Conservation (phyloP, 2,329 filamentous ascomycete genomes). For the Zelopaecilomyces penicillatus region DNA sequence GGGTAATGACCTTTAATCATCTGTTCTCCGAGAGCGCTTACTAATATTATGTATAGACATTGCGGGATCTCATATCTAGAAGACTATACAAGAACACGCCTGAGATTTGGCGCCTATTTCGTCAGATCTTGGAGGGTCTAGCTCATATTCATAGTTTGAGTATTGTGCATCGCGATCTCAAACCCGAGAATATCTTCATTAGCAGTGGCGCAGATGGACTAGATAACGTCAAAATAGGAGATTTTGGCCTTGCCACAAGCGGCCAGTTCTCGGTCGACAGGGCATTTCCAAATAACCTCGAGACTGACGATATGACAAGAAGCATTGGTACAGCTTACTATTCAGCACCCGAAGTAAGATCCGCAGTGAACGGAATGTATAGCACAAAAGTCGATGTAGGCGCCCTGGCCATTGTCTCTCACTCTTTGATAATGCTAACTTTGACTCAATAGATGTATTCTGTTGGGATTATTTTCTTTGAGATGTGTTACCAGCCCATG, state of each 20-base stretch:
- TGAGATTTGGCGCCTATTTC: slow-evolving; percentile 82
- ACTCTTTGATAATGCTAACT: background rate
- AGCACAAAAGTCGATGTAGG: slow-evolving; percentile 85
- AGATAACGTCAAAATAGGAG: slow-evolving; percentile 89
- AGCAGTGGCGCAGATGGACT: slow-evolving; percentile 57
- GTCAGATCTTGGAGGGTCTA: slow-evolving; percentile 83
- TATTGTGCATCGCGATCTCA: slow-evolving; percentile 92
- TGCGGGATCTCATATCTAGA: slow-evolving; percentile 77
- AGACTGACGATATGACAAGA: slow-evolving; percentile 58
- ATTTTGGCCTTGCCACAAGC: slow-evolving; percentile 90
- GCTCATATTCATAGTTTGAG: slow-evolving; percentile 82
- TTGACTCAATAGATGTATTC: slow-evolving; percentile 68
- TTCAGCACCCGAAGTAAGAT: slow-evolving; percentile 83
- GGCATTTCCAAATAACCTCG: slow-evolving; percentile 28
- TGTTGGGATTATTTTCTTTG: slow-evolving; percentile 93
- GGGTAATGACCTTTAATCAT: slow-evolving; percentile 21
- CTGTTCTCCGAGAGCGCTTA: background rate
- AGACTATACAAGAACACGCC: slow-evolving; percentile 65
- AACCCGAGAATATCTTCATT: slow-evolving; percentile 97
- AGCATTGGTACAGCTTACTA: slow-evolving; percentile 78
- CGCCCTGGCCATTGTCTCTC: slow-evolving; percentile 9
- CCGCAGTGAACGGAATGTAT: slow-evolving; percentile 66
- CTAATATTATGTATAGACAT: slow-evolving; percentile 41
- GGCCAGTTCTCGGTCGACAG: slow-evolving; percentile 65
- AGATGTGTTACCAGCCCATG: slow-evolving; percentile 76